Conservation (phyloP, 108 stramenopile species). For the Cyclotella kingstonii region DNA sequence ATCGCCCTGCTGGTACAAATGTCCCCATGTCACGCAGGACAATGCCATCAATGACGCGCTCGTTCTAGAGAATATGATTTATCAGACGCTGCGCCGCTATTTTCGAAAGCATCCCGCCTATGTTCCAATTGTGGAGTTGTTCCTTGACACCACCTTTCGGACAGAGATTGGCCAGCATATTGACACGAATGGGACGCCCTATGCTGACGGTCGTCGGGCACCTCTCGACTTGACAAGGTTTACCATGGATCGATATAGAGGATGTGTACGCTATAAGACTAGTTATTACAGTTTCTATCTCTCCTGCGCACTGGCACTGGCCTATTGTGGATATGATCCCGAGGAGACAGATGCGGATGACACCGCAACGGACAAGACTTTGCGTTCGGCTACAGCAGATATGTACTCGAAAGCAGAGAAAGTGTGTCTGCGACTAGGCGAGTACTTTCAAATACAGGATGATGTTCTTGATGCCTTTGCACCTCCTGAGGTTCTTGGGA, state of each 20-base stretch:
- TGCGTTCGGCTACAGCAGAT: too few relatives aligned
- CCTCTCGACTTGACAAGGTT: slow-evolving; percentile 72
- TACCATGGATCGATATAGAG: slow-evolving; percentile 80
- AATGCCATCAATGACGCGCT: slow-evolving; percentile 97
- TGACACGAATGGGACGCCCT: slow-evolving; percentile 75
- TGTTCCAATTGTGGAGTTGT: slow-evolving; percentile 73
- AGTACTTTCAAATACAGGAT: slow-evolving; percentile 99
- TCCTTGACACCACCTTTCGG: slow-evolving; percentile 83
- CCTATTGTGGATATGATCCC: slow-evolving; percentile 53
- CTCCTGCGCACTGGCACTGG: slow-evolving; percentile 81
- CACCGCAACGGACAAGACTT: too few relatives aligned
- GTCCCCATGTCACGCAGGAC: slow-evolving; percentile 63
- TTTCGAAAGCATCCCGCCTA: slow-evolving; percentile 82
- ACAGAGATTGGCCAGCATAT: slow-evolving; percentile 97
- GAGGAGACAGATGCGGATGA: too few relatives aligned
- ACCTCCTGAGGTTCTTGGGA: slow-evolving; percentile 92
- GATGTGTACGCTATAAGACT: slow-evolving; percentile 99
- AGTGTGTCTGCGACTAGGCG: slow-evolving; percentile 88
- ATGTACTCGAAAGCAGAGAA: slow-evolving; percentile 48
- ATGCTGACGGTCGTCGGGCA: slow-evolving; percentile 51
- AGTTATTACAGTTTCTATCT: slow-evolving; percentile 99
- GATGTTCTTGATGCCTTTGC: slow-evolving; percentile 99
- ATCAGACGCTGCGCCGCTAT: slow-evolving; percentile 78
- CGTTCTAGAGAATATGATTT: slow-evolving; percentile 92
- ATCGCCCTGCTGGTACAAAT: slow-evolving; percentile 95